A percentile compares a stretch with the other conserved stretches of the same genome.
phyloP scores from a whole-genome alignment of 495 filamentous ascomycete genomes.

The Lophiostoma macrostomum region DNA sequence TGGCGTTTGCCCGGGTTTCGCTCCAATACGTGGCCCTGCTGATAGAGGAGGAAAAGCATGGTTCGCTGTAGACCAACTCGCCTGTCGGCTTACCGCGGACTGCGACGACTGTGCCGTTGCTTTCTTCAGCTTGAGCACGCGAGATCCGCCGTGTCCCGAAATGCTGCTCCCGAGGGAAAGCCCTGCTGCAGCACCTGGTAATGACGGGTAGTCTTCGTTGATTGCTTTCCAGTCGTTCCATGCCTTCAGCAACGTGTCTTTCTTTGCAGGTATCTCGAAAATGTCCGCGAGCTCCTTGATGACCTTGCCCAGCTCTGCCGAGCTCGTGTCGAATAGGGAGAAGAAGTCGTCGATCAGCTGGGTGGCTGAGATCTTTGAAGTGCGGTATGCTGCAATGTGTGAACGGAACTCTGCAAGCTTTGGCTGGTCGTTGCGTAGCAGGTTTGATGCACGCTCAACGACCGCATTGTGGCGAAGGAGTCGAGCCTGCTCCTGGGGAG shows the following conservation, averaged over 20 bases:
- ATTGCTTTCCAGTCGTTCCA: slow-evolving; percentile 95
- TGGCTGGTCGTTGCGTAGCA: slow-evolving; percentile 67
- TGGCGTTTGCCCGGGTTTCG: slow-evolving; percentile 49
- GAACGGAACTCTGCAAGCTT: slow-evolving; percentile 76
- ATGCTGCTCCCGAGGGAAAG: slow-evolving; percentile 48
- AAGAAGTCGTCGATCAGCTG: slow-evolving; percentile 79
- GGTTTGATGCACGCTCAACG: slow-evolving; percentile 74
- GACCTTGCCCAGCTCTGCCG: slow-evolving; percentile 77
- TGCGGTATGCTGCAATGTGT: slow-evolving; percentile 71
- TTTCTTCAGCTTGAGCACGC: slow-evolving; percentile 71
- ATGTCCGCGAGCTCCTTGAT: slow-evolving; percentile 91
- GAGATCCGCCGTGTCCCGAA: slow-evolving; percentile 54
- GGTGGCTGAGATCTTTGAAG: slow-evolving; percentile 61
- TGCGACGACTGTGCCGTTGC: slow-evolving; percentile 72
- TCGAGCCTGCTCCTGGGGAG: slow-evolving; percentile 75
- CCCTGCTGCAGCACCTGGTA: slow-evolving; percentile 64
- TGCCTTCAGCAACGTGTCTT: slow-evolving; percentile 65
- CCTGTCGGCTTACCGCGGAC: slow-evolving; percentile 53
- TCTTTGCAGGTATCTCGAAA: slow-evolving; percentile 77
- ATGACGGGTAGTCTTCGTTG: slow-evolving; percentile 92
- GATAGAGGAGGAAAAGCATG: slow-evolving; percentile 38
- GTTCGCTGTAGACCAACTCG: slow-evolving; percentile 46
- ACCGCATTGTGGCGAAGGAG: slow-evolving; percentile 74
- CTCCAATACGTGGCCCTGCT: slow-evolving; percentile 37
- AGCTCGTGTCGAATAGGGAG: slow-evolving; percentile 75